Percentiles rank a stretch among this genome's conserved stretches.
phyloP scores from a whole-genome alignment of 768 basidiomycete species.

The Roridomyces roridus region DNA sequence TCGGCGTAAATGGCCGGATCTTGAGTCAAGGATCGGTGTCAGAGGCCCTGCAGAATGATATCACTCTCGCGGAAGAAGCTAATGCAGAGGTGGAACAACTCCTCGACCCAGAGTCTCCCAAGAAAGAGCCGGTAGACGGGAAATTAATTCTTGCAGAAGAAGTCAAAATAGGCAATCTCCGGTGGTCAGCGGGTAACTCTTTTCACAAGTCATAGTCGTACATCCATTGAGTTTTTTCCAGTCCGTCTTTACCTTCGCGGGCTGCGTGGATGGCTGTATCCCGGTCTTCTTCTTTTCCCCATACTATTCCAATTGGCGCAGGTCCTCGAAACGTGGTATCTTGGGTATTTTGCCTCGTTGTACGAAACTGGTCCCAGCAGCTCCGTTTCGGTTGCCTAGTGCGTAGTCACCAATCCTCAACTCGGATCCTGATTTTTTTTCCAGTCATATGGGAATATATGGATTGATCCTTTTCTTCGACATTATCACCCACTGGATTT shows the following conservation, averaged over 20 bases:
- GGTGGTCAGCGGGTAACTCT: conserved; percentile 37
- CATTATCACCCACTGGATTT: conserved; percentile 1
- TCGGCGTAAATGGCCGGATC: conserved; percentile 50
- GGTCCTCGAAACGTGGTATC: conserved; percentile 29
- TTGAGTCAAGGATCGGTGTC: conserved; percentile 46
- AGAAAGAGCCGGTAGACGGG: conserved; percentile 42
- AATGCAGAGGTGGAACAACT: conserved; percentile 10
- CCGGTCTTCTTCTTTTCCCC: conserved; percentile 19
- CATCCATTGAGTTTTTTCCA: conserved; percentile 17
- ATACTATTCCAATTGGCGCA: conserved; percentile 10
- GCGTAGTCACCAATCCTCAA: conserved; percentile 27
- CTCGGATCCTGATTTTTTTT: neutral
- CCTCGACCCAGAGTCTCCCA: conserved; percentile 18
- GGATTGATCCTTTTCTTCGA: neutral
- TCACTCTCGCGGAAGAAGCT: conserved; percentile 39
- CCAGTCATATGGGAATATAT: conserved; percentile 20
- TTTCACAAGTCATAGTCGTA: too few relatives aligned
- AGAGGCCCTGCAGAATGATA: conserved; percentile 43
- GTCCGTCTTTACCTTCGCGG: conserved; percentile 30
- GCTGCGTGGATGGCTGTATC: conserved; percentile 29
- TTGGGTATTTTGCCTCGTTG: conserved; percentile 30
- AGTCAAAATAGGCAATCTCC: conserved; percentile 61
- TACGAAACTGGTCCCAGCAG: conserved; percentile 27
- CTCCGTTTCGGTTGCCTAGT: conserved; percentile 20
- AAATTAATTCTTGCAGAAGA: conserved; percentile 72